A percentile compares a stretch with the other conserved stretches of the same genome.
Conservation (phyloP, 306 rosid species). For the Inga leiocalycina region DNA sequence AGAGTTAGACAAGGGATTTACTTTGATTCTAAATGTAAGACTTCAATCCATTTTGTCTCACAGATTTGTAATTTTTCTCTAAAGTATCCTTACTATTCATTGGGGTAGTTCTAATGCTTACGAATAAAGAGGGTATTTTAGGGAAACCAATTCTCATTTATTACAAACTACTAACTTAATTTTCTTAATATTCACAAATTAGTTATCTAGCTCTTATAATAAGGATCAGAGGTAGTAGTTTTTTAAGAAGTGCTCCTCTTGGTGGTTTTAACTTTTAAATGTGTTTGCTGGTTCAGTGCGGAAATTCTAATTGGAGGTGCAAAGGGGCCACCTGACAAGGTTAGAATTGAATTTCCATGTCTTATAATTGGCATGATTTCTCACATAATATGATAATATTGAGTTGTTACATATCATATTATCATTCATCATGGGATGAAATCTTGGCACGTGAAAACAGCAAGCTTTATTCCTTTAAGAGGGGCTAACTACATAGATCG, state of each 20-base stretch:
- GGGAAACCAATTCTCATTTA: no score
- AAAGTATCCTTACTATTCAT: no score
- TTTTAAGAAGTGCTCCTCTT: constrained; percentile 3
- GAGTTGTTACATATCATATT: background rate
- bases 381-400: constrained; percentile 1
- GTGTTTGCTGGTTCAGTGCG: constrained; percentile 61
- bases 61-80: no score
- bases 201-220: no score
- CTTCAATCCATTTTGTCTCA: no score
- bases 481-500: background rate
- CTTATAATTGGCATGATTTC: background rate
- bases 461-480: background rate
- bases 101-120: no score
- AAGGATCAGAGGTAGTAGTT: background rate
- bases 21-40: no score
- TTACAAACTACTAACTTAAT: no score
- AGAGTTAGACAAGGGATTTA: no score
- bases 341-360: constrained; percentile 42
- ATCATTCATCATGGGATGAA: background rate
- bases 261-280: constrained; percentile 15
- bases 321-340: constrained; percentile 97
- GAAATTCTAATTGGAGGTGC: constrained; percentile 84
- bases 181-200: no score
- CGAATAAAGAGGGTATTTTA: no score
- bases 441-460: background rate